Percentiles rank a stretch among this genome's conserved stretches.
phyloP scores from a whole-genome alignment of 768 basidiomycete genomes.

The Lentinus tigrinus region DNA sequence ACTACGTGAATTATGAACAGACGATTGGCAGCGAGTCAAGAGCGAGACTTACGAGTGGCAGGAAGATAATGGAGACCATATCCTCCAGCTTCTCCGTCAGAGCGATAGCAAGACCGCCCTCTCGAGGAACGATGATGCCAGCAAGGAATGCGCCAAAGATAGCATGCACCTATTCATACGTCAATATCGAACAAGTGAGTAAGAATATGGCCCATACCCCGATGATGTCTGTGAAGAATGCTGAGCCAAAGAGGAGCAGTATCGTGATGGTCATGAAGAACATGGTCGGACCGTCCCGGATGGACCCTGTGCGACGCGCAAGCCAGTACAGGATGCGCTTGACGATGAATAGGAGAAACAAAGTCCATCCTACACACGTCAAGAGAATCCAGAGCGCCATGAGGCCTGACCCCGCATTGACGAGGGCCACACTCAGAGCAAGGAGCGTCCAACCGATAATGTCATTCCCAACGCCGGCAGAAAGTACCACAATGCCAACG shows the following conservation, averaged over 20 bases:
- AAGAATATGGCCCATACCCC: conserved; percentile 42
- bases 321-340: conserved; percentile 65
- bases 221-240: conserved; percentile 92
- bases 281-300: conserved; percentile 79
- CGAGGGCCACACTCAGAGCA: conserved; percentile 88
- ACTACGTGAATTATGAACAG: conserved; percentile 42
- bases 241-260: conserved; percentile 76
- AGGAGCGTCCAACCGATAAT: conserved; percentile 78
- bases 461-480: conserved; percentile 89
- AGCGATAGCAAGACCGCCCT: conserved; percentile 81
- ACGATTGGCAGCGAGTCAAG: background rate
- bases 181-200: background rate
- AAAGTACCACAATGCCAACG: conserved; percentile 90
- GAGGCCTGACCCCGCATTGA: conserved; percentile 81
- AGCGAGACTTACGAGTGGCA: conserved; percentile 64
- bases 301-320: conserved; percentile 75
- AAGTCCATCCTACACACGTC: conserved; percentile 73
- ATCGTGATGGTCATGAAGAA: conserved; percentile 88
- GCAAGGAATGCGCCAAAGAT: conserved; percentile 91
- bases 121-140: conserved; percentile 81
- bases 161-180: conserved; percentile 51
- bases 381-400: conserved; percentile 86
- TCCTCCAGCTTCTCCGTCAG: conserved; percentile 98
- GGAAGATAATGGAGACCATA: conserved; percentile 85
- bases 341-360: conserved; percentile 72